These are phyloP conservation scores for Sanghuangporus baumii DNA, from an alignment of 1,284 basidiomycete species.

Conservation along the genomic window DNA sequence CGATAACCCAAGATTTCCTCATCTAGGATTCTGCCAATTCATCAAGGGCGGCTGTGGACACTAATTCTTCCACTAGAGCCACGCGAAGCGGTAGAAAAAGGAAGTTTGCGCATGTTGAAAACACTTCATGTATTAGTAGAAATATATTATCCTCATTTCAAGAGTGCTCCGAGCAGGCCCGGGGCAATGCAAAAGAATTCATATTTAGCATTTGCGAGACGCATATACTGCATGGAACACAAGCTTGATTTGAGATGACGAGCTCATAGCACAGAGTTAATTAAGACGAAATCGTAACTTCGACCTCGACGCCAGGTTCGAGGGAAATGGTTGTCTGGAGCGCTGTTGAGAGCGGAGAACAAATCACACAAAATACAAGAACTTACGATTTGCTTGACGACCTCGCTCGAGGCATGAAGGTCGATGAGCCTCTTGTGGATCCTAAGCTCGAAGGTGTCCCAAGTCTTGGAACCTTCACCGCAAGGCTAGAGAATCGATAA, in stretches of 20 bases:
- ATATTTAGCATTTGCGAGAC: neutral
- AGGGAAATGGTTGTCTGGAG: conserved; percentile 92
- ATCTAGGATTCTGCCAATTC: neutral
- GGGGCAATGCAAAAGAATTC: too few species aligned
- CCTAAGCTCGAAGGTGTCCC: conserved; percentile 99
- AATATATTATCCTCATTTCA: too few species aligned
- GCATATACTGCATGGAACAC: neutral
- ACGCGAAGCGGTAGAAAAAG: too few species aligned
- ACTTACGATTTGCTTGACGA: conserved; percentile 99
- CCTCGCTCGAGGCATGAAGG: conserved; percentile 96
- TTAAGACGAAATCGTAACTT: conserved; percentile 89
- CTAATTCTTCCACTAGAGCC: neutral
- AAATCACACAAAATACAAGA: neutral
- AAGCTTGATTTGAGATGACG: neutral
- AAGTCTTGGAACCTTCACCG: conserved; percentile 99
- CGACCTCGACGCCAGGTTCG: conserved; percentile 99
- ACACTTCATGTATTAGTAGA: too few species aligned
- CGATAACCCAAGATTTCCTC: neutral
- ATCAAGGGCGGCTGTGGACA: neutral
- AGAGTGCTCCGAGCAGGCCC: too few species aligned
- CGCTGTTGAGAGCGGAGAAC: conserved; percentile 2
- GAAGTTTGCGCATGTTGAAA: too few species aligned
- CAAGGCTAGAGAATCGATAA: conserved; percentile 64
- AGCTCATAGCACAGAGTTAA: too few species aligned
- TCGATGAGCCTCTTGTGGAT: conserved; percentile 99